These are phyloP conservation scores for Penicillium concentricum DNA, from an alignment of 2,329 filamentous ascomycete species.

Conservation along the genomic window DNA sequence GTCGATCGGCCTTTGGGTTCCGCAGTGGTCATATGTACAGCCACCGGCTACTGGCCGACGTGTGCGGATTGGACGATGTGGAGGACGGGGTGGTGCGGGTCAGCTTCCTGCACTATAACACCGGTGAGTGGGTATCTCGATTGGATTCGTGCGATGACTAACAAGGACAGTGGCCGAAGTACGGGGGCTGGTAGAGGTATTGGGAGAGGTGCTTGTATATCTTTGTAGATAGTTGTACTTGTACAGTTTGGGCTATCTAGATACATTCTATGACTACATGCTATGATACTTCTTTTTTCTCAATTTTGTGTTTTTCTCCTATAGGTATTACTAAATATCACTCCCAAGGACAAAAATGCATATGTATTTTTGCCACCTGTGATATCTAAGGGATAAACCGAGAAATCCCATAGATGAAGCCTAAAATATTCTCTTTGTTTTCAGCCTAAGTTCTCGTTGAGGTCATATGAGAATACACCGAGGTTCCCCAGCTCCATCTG, in stretches of 20 bases:
- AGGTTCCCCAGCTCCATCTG: constrained; percentile 7
- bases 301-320: not conserved
- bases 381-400: constrained; percentile 12
- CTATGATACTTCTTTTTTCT: not conserved
- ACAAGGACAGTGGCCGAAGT: constrained; percentile 21
- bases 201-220: constrained; percentile 15
- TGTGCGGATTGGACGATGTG: constrained; percentile 57
- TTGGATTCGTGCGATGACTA: not conserved
- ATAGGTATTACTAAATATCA: not conserved
- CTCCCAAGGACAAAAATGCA: not conserved
- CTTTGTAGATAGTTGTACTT: not conserved
- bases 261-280: not conserved
- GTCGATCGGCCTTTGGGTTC: constrained; percentile 59
- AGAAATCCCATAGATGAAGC: not conserved
- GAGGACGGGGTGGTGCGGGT: constrained; percentile 66
- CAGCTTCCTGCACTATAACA: constrained; percentile 74
- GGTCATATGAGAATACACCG: constrained; percentile 7
- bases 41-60: constrained; percentile 59
- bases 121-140: constrained; percentile 46
- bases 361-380: not conserved
- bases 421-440: not conserved
- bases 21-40: constrained; percentile 70
- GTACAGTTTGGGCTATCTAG: not conserved
- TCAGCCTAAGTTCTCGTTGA: constrained; percentile 8
- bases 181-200: constrained; percentile 15